Conservation (phyloP, 257 asterid species). For the Fraxinus anomala region DNA sequence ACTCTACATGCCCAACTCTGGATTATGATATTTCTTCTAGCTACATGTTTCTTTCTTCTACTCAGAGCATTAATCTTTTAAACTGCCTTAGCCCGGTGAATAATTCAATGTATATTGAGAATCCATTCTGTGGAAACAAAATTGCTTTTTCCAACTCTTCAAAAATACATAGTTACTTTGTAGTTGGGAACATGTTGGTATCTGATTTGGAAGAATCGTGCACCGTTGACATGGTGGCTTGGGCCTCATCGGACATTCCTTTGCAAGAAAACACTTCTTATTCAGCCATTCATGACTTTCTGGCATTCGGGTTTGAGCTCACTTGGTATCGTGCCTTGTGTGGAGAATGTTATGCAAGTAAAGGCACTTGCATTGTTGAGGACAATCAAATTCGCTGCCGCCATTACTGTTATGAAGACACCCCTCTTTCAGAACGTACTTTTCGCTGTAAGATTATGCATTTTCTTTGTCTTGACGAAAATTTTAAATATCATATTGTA, state of each 20-base stretch:
- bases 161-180: constrained; percentile 36
- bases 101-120: constrained; percentile 38
- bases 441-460: constrained; percentile 39
- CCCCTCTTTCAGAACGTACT: constrained; percentile 34
- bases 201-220: constrained; percentile 51
- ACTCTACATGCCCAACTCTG: constrained; percentile 32
- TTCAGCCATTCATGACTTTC: constrained; percentile 31
- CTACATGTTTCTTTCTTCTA: constrained; percentile 16
- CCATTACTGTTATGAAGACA: constrained; percentile 38
- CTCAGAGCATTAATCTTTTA: constrained; percentile 26
- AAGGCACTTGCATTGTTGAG: constrained; percentile 26
- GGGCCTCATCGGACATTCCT: constrained; percentile 19
- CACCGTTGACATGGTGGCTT: constrained; percentile 33
- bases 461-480: neutral
- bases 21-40: constrained; percentile 14
- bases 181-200: constrained; percentile 15
- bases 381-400: constrained; percentile 27
- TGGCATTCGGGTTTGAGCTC: constrained; percentile 38
- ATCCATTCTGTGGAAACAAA: constrained; percentile 43
- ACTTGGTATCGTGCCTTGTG: constrained; percentile 32
- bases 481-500: neutral
- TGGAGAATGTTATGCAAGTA: constrained; percentile 23
- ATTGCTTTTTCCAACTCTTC: constrained; percentile 30
- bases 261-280: constrained; percentile 7
- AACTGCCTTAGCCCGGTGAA: constrained; percentile 37